Percentiles rank a stretch among this genome's conserved stretches.
These are phyloP conservation scores for Orbilia quercus DNA, from an alignment of 2,329 filamentous ascomycete genomes.

Conservation along the genomic window DNA sequence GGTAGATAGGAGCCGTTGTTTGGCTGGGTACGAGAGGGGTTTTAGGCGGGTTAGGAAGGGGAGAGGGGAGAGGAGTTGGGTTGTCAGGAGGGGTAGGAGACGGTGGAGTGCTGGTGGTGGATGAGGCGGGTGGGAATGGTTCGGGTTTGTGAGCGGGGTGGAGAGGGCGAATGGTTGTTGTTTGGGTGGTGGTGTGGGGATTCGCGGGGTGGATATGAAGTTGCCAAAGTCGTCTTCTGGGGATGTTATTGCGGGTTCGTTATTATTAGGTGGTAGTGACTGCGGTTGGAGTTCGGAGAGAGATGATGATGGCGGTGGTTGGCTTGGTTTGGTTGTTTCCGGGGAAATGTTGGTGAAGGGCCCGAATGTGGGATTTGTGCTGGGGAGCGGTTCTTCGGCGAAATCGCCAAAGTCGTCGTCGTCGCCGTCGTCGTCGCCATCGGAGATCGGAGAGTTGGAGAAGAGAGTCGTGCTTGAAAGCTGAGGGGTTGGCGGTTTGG, in stretches of 20 bases:
- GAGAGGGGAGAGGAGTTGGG: constrained; percentile 57
- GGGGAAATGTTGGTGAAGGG: constrained; percentile 16
- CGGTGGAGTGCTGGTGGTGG: constrained; percentile 54
- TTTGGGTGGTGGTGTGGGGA: constrained; percentile 39
- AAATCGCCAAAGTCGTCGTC: constrained; percentile 52
- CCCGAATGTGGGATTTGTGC: constrained; percentile 16
- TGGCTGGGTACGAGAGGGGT: constrained; percentile 58
- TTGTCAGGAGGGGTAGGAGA: constrained; percentile 58
- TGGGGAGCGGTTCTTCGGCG: constrained; percentile 35
- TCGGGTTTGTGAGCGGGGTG: constrained; percentile 22
- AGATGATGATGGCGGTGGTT: constrained; percentile 2
- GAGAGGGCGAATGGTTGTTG: constrained; percentile 37
- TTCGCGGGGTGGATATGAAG: constrained; percentile 57
- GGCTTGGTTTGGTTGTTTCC: constrained; percentile 1
- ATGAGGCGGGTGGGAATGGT: constrained; percentile 38
- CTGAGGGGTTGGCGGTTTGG: constrained; percentile 11
- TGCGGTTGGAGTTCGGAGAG: constrained; percentile 1
- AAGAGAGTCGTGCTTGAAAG: constrained; percentile 19
- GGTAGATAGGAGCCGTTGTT: constrained; percentile 58
- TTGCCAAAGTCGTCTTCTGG: constrained; percentile 59
- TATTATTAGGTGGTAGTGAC: background rate
- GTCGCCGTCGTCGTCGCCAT: constrained; percentile 1
- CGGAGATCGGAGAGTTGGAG: constrained; percentile 7
- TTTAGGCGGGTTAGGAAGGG: constrained; percentile 58
- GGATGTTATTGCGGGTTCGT: constrained; percentile 32